Conservation (phyloP, 257 asterid species). For the Solanum clarkiae region DNA sequence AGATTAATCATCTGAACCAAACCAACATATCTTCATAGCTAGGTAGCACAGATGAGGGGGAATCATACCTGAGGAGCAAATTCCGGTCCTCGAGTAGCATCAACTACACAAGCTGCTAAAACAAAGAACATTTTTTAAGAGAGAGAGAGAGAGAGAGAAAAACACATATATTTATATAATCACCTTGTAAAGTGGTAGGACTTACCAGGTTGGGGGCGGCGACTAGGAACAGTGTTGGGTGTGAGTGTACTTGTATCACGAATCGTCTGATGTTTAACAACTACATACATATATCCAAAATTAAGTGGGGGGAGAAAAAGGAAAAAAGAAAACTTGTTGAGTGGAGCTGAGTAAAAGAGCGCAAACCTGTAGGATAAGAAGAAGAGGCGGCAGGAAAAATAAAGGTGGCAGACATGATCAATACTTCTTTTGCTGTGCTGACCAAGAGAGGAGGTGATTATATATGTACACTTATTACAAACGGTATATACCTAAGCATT, state of each 20-base stretch:
- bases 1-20: background rate
- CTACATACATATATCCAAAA: background rate
- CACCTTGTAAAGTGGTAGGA: background rate
- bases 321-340: background rate
- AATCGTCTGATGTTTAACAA: background rate
- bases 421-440: background rate
- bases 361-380: background rate
- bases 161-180: background rate
- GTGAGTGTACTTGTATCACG: background rate
- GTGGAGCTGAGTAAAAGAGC: background rate
- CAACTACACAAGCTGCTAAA: conserved; percentile 32
- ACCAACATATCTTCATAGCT: background rate
- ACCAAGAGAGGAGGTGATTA: background rate
- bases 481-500: background rate
- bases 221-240: background rate
- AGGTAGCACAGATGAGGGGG: background rate
- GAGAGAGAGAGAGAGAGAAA: background rate
- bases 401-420: background rate
- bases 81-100: conserved; percentile 12
- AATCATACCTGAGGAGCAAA: conserved; percentile 12
- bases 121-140: background rate
- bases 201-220: background rate
- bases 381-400: background rate
- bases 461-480: background rate
- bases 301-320: background rate